Evolutionary conservation across 371 early-diverging fungal genomes (phyloP), one percentile per base, ranked within the genome.

Genomic region (Mucor lusitanicus): DNA sequence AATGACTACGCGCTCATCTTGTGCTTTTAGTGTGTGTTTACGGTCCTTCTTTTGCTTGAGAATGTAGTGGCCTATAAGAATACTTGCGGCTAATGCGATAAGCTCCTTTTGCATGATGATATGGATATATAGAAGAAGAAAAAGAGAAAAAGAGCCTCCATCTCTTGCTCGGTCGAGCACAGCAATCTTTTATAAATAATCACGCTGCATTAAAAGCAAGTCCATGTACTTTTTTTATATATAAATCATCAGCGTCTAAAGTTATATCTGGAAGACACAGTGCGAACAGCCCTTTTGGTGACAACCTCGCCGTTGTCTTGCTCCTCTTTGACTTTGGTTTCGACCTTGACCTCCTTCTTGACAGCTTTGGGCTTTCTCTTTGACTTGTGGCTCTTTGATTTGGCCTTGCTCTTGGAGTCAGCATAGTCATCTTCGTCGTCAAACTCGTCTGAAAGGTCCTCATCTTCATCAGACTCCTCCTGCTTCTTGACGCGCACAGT

Each of bases 1-100:
- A 59, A 95, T 85, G 3, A 93, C 86, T 0, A 92, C 93, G 27
- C 81, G 77, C 72, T 88, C 90, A n/a, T 70, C 63, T 7, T 64
- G 33, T 2, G 68, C 57, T 17, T 68, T 53, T 12, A 81, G 15
- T 25, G 44, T 62, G 1, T 32, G 48, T 56, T 42, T 63, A 8
- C 71, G 71, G 15, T 60, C 59, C 8, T 35, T 39, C 23, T 61
- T 61, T 32, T 48, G 33, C 4, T 61, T 44, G 12, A 57, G 32
- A 1, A 60, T 48, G 40, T 65, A 61, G 32, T 70, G 70, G 13
- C 61, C 35, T 0, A 70, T 15, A 7, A 59, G 12, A 25, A 64
- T 27, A 3, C 65, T 21, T 0, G 35, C 65, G 1, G 63, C 37
- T 27, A 54, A 13, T 0, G 63, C 68, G 21, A 50, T 30, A 0